Conservation (phyloP, 1,139 yeast species). For the Candida sojae region DNA sequence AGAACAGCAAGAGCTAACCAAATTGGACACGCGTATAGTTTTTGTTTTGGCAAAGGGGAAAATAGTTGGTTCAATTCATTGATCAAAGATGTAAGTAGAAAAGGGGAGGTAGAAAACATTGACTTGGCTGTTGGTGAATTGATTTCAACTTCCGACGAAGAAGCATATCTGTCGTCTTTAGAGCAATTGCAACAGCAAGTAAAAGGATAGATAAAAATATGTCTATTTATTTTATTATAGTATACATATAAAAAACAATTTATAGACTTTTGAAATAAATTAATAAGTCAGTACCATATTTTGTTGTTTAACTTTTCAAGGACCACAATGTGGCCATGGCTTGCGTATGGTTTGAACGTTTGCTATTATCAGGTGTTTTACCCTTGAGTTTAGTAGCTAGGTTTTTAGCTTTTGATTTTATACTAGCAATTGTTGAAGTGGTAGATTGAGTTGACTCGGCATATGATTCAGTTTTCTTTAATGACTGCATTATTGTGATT, state of each 20-base stretch:
- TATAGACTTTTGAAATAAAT: background rate
- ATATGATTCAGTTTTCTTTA: constrained; percentile 13
- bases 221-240: background rate
- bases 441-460: constrained; percentile 13
- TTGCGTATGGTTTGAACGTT: background rate
- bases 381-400: constrained; percentile 3
- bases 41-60: constrained; percentile 78
- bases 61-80: constrained; percentile 61
- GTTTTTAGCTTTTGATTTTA: constrained; percentile 9
- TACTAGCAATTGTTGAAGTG: constrained; percentile 12
- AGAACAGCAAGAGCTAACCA: constrained; percentile 94
- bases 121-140: constrained; percentile 22
- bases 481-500: constrained; percentile 6
- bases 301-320: background rate
- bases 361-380: background rate
- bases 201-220: constrained; percentile 3
- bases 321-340: constrained; percentile 2
- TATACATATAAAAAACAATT: background rate
- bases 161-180: constrained; percentile 26
- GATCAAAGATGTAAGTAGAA: constrained; percentile 42
- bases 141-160: constrained; percentile 27
- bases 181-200: constrained; percentile 27
- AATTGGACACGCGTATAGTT: constrained; percentile 68
- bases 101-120: constrained; percentile 22
- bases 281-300: background rate